Evolutionary conservation across 2,329 filamentous ascomycete species (phyloP), one percentile per base, ranked within the genome.

Genomic region (Orbilia brochopaga): DNA sequence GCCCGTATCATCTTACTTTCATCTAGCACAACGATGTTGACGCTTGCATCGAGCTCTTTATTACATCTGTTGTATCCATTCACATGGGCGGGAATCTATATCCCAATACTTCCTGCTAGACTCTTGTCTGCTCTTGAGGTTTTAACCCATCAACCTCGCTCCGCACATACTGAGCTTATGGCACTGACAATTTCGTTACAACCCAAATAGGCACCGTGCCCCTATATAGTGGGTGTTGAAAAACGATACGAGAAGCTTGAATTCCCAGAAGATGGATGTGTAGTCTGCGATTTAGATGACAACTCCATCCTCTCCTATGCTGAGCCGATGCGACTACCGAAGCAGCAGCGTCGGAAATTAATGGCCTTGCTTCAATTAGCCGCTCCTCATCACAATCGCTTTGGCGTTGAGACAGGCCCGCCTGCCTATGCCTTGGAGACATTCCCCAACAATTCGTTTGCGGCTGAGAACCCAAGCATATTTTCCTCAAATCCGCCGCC

Each of bases 211-310:
- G 93, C 93, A 0, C 93, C 93, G 1, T 97, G 94, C 76, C 94
- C 94, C 0, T 99, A 97, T 77, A 96, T 99, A 75, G 91, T 97
- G 48, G 94, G 94, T 54, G 91, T 99, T 66, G 94, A 99, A 81
- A 86, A 92, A 75, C 87, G 92, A 65, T 97, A 97, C 78, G 91
- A 95, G 76, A 87, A 87, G 65, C 86, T 92, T 52, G 88, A 92
- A 75, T 85, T 97, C 46, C 94, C 94, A 0, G 91, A 96, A 5
- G 94, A 97, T 76, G 94, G 97, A 78, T 97, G 93, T 79, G 92
- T 97, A 17, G 83, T 97, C 15, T 92, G 97, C 37, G 94, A 99
- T 79, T 83, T 99, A 57, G 94, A 99, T 79, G 87, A 90, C 78
- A 90, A 99, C 79, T 88, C 88, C 15, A 92, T 99, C 72, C 91